These are phyloP conservation scores for Buddleja alternifolia DNA, from an alignment of 257 asterid genomes.

Conservation along the genomic window DNA sequence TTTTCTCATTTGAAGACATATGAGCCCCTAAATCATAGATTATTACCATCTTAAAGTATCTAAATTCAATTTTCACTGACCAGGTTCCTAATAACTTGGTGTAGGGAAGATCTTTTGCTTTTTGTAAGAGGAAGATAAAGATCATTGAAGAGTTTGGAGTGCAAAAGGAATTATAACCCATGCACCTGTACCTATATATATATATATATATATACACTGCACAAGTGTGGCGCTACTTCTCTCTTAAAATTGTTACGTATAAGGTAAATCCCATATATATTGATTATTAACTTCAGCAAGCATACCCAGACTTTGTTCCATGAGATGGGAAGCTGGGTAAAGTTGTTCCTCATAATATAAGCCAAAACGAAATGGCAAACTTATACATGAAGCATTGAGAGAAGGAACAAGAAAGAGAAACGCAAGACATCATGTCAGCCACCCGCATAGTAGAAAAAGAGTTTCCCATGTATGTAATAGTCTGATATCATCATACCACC, in stretches of 20 bases:
- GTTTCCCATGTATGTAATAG: neutral
- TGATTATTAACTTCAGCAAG: constrained; percentile 2
- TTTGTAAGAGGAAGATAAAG: constrained; percentile 6
- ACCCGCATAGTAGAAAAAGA: constrained; percentile 14
- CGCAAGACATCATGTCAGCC: constrained; percentile 6
- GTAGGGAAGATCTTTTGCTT: neutral
- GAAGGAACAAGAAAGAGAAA: neutral
- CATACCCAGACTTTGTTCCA: constrained; percentile 12
- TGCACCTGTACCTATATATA: neutral
- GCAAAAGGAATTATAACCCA: neutral
- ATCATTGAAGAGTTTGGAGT: neutral
- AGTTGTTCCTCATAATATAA: neutral
- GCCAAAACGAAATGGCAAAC: constrained; percentile 1
- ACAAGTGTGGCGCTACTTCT: neutral
- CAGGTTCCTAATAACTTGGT: neutral
- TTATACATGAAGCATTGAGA: neutral
- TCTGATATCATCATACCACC: constrained; percentile 2
- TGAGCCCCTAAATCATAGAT: neutral
- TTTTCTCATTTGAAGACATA: constrained; percentile 15
- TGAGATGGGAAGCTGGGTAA: neutral
- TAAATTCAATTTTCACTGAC: neutral
- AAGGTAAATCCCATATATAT: neutral
- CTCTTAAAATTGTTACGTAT: neutral
- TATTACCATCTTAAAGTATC: neutral
- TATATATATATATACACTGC: neutral